Evolutionary conservation across 352 stramenopile genomes (phyloP), one percentile per base, ranked within the genome.

Genomic region (Phytopythium vexans): DNA sequence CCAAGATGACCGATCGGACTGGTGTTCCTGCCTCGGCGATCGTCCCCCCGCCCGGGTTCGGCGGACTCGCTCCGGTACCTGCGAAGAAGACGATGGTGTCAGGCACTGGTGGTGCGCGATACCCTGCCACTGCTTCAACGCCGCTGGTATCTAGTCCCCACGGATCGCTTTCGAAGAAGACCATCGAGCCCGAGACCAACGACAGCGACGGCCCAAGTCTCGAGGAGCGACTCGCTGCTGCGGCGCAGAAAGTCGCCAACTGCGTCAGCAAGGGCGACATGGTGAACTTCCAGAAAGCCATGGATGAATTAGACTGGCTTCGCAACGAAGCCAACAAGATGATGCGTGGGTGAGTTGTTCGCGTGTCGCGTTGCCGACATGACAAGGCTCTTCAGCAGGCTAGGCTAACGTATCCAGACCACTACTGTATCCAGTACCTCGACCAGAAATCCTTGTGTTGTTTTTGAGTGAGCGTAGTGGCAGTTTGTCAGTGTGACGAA

Each of bases 231-330:
- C 68, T 93, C 11, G 76, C 80, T 27, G 60, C 69, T 8, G 77
- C 80, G 15, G 82, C 80, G 3, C 80, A 93, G 58, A 70, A 58
- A 34, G 78, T 93, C 15, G 80, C 83, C 6, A 76, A 89, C 37
- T 93, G 83, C 37, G 83, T 90, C 40, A 71, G 67, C 42, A 89
- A 88, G 43, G 74, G 78, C 33, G 81, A 93, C 64, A 93, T 93
- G 83, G 57, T 73, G 41, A 82, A 76, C 35, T 93, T 91, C 71
- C 74, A 93, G 58, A 70, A 77, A 15, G 83, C 83, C 36, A 93
- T 93, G 80, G 74, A 84, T 46, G 80, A 91, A 56, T 61, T 93
- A 21, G 83, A 91, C 49, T 82, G 67, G 65, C 72, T 93, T 47
- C 80, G 83, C 16, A 88, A 81, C 52, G 83, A 93, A 59, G 80